Conservation (phyloP, 2,329 filamentous ascomycete genomes). For the Grosmannia penicillata region DNA sequence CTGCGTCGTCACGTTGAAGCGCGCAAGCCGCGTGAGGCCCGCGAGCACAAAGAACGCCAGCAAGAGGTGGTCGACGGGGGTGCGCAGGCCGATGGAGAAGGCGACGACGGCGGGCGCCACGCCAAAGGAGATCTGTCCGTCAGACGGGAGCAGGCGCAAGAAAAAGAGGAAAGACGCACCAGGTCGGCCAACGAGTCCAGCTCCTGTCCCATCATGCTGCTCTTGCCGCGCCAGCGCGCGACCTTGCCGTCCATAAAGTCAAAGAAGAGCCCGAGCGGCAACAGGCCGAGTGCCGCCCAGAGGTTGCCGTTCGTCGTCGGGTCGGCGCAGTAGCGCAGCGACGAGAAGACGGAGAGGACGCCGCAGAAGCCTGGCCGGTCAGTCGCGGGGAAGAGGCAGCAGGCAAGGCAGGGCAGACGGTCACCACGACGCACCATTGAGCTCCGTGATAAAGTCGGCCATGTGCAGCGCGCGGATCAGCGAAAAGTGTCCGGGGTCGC, state of each 20-base stretch:
- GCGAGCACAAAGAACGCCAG: slow-evolving; percentile 87
- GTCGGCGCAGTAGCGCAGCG: slow-evolving; percentile 79
- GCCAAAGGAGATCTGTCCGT: slow-evolving; percentile 75
- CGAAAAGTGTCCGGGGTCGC: slow-evolving; percentile 60
- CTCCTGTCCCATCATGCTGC: slow-evolving; percentile 94
- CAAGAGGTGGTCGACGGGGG: slow-evolving; percentile 62
- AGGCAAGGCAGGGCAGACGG: not conserved
- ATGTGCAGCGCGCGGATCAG: slow-evolving; percentile 57
- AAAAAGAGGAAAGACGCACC: slow-evolving; percentile 34
- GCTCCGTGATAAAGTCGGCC: slow-evolving; percentile 69
- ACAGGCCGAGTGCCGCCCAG: slow-evolving; percentile 71
- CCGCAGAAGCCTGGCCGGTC: slow-evolving; percentile 49
- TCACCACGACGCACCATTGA: slow-evolving; percentile 49
- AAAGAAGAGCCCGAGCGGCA: slow-evolving; percentile 90
- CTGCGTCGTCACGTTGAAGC: slow-evolving; percentile 92
- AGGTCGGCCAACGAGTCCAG: slow-evolving; percentile 89
- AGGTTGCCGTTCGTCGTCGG: slow-evolving; percentile 51
- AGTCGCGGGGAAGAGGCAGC: not conserved
- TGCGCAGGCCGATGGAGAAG: slow-evolving; percentile 80
- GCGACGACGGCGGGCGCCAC: slow-evolving; percentile 77
- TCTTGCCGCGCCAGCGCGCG: slow-evolving; percentile 92
- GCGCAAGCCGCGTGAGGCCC: slow-evolving; percentile 80
- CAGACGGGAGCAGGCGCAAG: not conserved
- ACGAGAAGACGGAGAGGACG: slow-evolving; percentile 91
- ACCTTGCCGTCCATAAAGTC: slow-evolving; percentile 97